These are phyloP conservation scores for Lentinus polychrous DNA, from an alignment of 1,284 basidiomycete species.

Conservation along the genomic window DNA sequence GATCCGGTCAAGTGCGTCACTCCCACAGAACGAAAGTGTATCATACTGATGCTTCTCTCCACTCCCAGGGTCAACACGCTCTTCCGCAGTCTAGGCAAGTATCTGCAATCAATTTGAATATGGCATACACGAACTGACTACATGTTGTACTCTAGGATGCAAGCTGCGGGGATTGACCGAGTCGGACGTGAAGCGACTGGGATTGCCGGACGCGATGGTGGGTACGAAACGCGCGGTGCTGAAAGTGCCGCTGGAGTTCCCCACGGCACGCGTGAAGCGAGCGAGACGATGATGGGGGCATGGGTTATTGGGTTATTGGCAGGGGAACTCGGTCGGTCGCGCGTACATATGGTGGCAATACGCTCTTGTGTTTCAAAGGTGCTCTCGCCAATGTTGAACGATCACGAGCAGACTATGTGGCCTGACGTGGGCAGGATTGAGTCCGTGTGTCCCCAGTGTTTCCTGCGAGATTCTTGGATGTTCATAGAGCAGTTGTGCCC, in stretches of 20 bases:
- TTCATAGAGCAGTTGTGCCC: no score
- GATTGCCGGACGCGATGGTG: constrained; percentile 52
- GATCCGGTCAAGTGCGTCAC: constrained; percentile 49
- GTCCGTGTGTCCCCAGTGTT: no score
- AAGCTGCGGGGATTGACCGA: constrained; percentile 53
- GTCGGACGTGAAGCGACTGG: constrained; percentile 60
- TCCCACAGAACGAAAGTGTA: not conserved
- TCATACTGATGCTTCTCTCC: constrained; percentile 1
- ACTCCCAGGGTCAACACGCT: constrained; percentile 37
- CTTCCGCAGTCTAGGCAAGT: constrained; percentile 48
- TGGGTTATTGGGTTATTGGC: no score
- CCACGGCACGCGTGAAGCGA: constrained; percentile 47
- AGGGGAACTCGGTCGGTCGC: no score
- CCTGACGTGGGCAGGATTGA: no score
- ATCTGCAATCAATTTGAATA: not conserved
- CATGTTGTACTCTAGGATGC: no score
- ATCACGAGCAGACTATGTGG: no score
- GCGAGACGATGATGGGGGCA: constrained; percentile 14
- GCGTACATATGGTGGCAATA: no score
- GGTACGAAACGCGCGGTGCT: constrained; percentile 65
- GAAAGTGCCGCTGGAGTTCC: constrained; percentile 72
- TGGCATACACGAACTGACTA: constrained; percentile 9
- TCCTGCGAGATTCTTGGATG: no score
- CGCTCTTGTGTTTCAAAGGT: no score
- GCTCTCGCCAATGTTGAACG: no score